Percentiles rank a stretch among this genome's conserved stretches.
phyloP scores from a whole-genome alignment of 1,139 yeast species.

The Zygotorulaspora mrakii region DNA sequence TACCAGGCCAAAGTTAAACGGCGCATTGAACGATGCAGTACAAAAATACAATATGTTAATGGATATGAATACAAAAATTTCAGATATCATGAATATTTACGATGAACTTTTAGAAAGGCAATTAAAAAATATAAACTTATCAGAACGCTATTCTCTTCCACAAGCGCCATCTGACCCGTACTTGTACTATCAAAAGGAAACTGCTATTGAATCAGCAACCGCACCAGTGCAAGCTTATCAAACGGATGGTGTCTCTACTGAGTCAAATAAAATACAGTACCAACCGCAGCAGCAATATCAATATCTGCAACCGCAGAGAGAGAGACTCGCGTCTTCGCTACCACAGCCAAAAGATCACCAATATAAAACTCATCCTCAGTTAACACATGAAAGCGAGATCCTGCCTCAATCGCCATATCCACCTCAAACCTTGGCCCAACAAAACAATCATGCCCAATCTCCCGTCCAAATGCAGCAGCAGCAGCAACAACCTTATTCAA shows the following conservation, averaged over 20 bases:
- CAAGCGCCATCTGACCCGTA: slow-evolving; percentile 32
- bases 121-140: slow-evolving; percentile 32
- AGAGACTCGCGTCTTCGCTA: neutral
- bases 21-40: slow-evolving; percentile 58
- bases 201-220: slow-evolving; percentile 14
- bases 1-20: slow-evolving; percentile 71
- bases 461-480: slow-evolving; percentile 5
- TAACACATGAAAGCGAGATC: neutral
- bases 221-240: neutral
- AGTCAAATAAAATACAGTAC: neutral
- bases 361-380: neutral
- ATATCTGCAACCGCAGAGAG: neutral
- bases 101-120: slow-evolving; percentile 75
- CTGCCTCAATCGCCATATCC: slow-evolving; percentile 1
- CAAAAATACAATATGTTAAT: slow-evolving; percentile 66
- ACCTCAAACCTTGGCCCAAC: neutral
- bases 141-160: slow-evolving; percentile 30
- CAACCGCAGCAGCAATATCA: neutral
- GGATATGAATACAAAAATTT: slow-evolving; percentile 77
- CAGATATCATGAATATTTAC: slow-evolving; percentile 72
- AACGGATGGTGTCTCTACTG: neutral
- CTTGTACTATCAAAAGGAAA: slow-evolving; percentile 17
- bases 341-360: neutral
- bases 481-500: slow-evolving; percentile 10
- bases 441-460: slow-evolving; percentile 1